phyloP scores from a whole-genome alignment of 2,329 filamentous ascomycete genomes.

The Didymosphaeria variabile region DNA sequence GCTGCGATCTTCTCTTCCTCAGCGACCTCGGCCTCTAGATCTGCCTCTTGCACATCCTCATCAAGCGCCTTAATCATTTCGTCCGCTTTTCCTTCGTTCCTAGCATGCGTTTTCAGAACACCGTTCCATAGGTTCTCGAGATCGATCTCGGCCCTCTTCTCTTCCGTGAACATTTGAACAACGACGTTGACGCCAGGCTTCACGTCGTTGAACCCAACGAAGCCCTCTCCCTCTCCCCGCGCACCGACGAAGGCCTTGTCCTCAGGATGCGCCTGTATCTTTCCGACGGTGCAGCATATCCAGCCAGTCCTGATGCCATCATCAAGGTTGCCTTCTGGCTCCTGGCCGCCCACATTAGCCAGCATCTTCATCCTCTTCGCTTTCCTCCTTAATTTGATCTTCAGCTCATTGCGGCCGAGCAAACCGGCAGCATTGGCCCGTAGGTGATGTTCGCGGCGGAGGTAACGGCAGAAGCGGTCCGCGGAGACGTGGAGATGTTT shows the following conservation, averaged over 20 bases:
- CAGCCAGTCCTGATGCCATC: constrained; percentile 93
- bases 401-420: constrained; percentile 88
- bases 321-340: constrained; percentile 69
- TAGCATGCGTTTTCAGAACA: constrained; percentile 53
- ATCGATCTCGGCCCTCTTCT: constrained; percentile 73
- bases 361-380: constrained; percentile 83
- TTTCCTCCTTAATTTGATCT: constrained; percentile 82
- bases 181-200: constrained; percentile 69
- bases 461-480: constrained; percentile 87
- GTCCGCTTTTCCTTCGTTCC: constrained; percentile 47
- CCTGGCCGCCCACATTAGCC: constrained; percentile 68
- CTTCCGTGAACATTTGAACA: constrained; percentile 76
- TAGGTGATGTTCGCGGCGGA: constrained; percentile 76
- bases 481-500: constrained; percentile 92
- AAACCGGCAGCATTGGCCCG: constrained; percentile 84
- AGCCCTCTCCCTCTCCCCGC: constrained; percentile 56
- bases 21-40: constrained; percentile 23
- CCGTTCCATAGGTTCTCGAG: constrained; percentile 71
- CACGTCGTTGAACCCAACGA: constrained; percentile 79
- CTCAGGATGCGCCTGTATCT: constrained; percentile 65
- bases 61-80: constrained; percentile 37
- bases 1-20: not conserved
- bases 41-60: constrained; percentile 32
- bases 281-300: constrained; percentile 92
- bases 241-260: constrained; percentile 40